Evolutionary conservation across 1,284 basidiomycete species (phyloP).

Genomic region (Moesziomyces globuligerus): DNA sequence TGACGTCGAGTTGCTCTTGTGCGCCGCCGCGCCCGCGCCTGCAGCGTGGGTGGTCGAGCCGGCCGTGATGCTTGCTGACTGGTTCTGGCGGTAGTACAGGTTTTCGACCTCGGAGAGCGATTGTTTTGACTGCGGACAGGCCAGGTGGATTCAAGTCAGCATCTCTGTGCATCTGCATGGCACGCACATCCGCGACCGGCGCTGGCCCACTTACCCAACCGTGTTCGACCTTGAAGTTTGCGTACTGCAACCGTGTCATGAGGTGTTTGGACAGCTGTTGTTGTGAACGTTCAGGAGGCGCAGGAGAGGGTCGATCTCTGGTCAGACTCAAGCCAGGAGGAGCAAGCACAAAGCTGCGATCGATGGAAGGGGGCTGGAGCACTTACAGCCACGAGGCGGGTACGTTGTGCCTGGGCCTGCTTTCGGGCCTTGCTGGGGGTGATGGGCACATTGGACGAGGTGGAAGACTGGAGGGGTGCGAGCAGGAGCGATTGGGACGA

Average conservation of each 20-base stretch:
- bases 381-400: constrained; percentile 45
- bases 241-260: constrained; percentile 60
- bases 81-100: constrained; percentile 57
- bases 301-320: no score
- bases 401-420: constrained; percentile 48
- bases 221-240: constrained; percentile 64
- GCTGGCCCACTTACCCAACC: constrained; percentile 54
- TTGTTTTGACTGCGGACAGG: constrained; percentile 51
- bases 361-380: neutral
- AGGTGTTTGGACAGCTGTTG: constrained; percentile 54
- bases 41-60: constrained; percentile 3
- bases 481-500: constrained; percentile 34
- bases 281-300: no score
- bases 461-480: constrained; percentile 30
- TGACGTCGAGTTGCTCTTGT: constrained; percentile 30
- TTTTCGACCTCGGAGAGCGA: constrained; percentile 65
- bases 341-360: neutral
- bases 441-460: constrained; percentile 33
- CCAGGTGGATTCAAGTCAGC: constrained; percentile 5
- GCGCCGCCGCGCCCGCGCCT: constrained; percentile 1
- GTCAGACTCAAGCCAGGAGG: no score
- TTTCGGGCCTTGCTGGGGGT: constrained; percentile 44
- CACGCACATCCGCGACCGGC: neutral
- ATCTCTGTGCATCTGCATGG: neutral
- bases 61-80: constrained; percentile 13